Conservation (phyloP, 805 yeast species). For the Yarrowia hollandica region DNA sequence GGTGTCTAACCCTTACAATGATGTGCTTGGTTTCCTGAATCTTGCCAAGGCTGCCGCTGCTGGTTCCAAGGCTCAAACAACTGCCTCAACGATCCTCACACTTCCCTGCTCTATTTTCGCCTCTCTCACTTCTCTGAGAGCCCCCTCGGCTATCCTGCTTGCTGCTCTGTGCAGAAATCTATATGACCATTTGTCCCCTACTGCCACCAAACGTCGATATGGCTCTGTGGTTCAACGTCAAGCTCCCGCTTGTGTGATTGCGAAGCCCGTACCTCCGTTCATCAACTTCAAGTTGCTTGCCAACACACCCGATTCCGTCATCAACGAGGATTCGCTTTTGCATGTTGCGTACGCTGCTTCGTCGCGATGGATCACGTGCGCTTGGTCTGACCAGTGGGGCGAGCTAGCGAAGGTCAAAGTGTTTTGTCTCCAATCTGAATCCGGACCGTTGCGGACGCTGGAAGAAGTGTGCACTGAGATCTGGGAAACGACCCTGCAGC, state of each 20-base stretch:
- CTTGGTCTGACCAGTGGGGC: constrained; percentile 89
- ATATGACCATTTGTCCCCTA: constrained; percentile 7
- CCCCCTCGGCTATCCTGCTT: background rate
- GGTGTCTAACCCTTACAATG: background rate
- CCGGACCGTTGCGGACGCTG: background rate
- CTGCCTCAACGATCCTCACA: background rate
- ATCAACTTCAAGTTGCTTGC: constrained; percentile 38
- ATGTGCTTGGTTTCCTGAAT: background rate
- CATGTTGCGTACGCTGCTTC: constrained; percentile 87
- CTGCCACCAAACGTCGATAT: background rate
- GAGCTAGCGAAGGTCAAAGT: constrained; percentile 59
- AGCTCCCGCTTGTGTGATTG: constrained; percentile 41
- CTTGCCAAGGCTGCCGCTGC: background rate
- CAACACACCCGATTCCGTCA: constrained; percentile 40
- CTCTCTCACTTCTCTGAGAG: background rate
- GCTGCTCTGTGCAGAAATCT: background rate
- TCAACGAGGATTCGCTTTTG: constrained; percentile 70
- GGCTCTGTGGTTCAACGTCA: constrained; percentile 26
- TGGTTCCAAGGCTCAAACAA: background rate
- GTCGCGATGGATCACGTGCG: constrained; percentile 78
- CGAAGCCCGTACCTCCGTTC: constrained; percentile 40
- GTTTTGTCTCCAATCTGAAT: constrained; percentile 39
- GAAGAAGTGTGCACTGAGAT: constrained; percentile 41
- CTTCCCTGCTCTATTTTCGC: constrained; percentile 5
- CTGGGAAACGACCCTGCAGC: constrained; percentile 40